These are phyloP conservation scores for Pichia sorboxylosa DNA, from an alignment of 1,139 yeast species.

Conservation along the genomic window DNA sequence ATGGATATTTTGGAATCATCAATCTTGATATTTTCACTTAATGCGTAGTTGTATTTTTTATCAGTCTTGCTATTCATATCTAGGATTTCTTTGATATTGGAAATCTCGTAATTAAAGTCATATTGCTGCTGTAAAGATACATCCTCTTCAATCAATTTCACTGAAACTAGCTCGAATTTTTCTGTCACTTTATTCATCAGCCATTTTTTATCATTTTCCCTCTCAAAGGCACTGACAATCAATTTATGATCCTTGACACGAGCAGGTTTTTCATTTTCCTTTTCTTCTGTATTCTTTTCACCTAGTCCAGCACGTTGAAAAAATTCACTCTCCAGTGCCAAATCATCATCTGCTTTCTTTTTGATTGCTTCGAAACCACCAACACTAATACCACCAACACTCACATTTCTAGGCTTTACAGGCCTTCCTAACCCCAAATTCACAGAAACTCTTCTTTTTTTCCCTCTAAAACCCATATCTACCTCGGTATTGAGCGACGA, in stretches of 20 bases:
- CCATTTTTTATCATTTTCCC: slow-evolving; percentile 3
- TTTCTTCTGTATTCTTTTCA: background rate
- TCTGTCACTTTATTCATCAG: slow-evolving; percentile 1
- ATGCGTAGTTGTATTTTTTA: slow-evolving; percentile 26
- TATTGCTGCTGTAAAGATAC: slow-evolving; percentile 2
- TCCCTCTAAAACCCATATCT: background rate
- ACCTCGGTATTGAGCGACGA: background rate
- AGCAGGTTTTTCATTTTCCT: background rate
- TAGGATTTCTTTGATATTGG: slow-evolving; percentile 5
- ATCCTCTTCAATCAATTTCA: slow-evolving; percentile 3
- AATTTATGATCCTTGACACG: slow-evolving; percentile 3
- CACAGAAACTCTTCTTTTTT: slow-evolving; percentile 5
- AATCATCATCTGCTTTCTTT: slow-evolving; percentile 1
- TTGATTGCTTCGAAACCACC: slow-evolving; percentile 1
- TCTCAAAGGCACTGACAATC: slow-evolving; percentile 6
- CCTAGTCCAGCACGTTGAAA: background rate
- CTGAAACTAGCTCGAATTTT: slow-evolving; percentile 3
- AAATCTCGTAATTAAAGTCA: slow-evolving; percentile 9
- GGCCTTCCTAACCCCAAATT: background rate
- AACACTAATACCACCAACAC: slow-evolving; percentile 8
- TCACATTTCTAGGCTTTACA: slow-evolving; percentile 3
- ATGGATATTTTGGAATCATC: slow-evolving; percentile 58
- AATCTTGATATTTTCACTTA: slow-evolving; percentile 33
- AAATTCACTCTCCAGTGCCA: slow-evolving; percentile 1
- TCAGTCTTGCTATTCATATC: slow-evolving; percentile 24